Evolutionary conservation across 805 yeast species (phyloP), one percentile per base, ranked within the genome.

Genomic region (Wickerhamomyces chaumierensis): DNA sequence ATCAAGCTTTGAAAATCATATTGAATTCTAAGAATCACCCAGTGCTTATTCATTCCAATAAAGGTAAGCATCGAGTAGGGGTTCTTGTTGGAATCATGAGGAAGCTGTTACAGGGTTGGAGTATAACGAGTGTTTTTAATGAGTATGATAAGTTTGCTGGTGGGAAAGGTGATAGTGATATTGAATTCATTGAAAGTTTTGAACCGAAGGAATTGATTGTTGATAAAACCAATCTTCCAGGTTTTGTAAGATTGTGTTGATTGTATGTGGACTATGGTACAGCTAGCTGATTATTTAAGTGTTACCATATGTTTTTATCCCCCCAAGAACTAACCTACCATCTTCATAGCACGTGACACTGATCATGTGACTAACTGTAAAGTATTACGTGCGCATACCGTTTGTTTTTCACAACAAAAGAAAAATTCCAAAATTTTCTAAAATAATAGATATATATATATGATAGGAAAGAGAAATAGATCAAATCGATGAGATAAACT

Each of bases 41-140:
- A 1, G 75, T 90, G 12, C 65, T 90, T 40, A 73, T 90, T 12
- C 97, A 92, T 57, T 86, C 96, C 3, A 86, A 92, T 58, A 90
- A 90, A 62, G 98, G 98, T 2, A 92, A 92, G 57, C 98, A 90
- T 56, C 62, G 98, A 33, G 88, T 86, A 3, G 97, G 97, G 0
- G 88, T 92, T 1, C 65, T 88, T 33, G 94, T 88, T n/a, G 98
- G 96, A 0, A 68, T 86, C 23, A 78, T 90, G 70, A 63, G 98
- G 36, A 86, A 85, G 53, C 57, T 81, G 38, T 62, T 87, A 35
- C 96, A 87, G 58, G 94, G 94, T 2, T 90, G 98, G 98, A 77
- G 92, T 42, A 68, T 85, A 50, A 79, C 95, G 38, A 94, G 96
- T 2, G 81, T 86, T 5, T 92, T 86, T 58, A 96, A 87, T 56